Conservation (phyloP, 2,329 filamentous ascomycete genomes). For the Elsinoe batatas region DNA sequence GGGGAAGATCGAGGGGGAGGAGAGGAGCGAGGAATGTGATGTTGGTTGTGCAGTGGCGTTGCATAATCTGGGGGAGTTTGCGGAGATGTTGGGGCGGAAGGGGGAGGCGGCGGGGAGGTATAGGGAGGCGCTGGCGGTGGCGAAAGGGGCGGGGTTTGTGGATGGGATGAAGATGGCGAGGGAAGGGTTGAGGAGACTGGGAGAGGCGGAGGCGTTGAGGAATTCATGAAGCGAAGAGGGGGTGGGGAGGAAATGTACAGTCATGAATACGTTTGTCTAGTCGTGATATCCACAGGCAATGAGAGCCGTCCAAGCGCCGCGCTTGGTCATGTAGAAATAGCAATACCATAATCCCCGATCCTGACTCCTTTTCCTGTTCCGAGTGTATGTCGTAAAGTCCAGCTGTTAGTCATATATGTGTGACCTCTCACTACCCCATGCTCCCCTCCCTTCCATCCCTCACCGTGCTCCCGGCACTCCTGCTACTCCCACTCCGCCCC, state of each 20-base stretch:
- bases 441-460: neutral
- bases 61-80: slow-evolving; percentile 80
- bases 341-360: neutral
- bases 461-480: neutral
- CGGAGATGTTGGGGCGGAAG: slow-evolving; percentile 59
- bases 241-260: neutral
- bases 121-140: slow-evolving; percentile 54
- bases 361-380: neutral
- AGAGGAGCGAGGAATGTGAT: slow-evolving; percentile 70
- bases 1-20: slow-evolving; percentile 52
- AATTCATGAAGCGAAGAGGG: neutral
- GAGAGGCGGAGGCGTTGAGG: neutral
- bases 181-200: slow-evolving; percentile 31
- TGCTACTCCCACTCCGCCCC: slow-evolving; percentile 8
- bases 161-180: slow-evolving; percentile 36
- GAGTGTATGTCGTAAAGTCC: neutral
- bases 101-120: slow-evolving; percentile 59
- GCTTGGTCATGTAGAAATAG: neutral
- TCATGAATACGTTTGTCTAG: slow-evolving; percentile 6
- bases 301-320: neutral
- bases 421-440: neutral
- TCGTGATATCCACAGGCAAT: neutral
- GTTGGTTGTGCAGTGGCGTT: slow-evolving; percentile 70
- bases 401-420: neutral
- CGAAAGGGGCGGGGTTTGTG: slow-evolving; percentile 38